Base-by-base conservation (phyloP, 1,284 basidiomycete species). In the Pseudomicrostroma phylloplanum region DNA sequence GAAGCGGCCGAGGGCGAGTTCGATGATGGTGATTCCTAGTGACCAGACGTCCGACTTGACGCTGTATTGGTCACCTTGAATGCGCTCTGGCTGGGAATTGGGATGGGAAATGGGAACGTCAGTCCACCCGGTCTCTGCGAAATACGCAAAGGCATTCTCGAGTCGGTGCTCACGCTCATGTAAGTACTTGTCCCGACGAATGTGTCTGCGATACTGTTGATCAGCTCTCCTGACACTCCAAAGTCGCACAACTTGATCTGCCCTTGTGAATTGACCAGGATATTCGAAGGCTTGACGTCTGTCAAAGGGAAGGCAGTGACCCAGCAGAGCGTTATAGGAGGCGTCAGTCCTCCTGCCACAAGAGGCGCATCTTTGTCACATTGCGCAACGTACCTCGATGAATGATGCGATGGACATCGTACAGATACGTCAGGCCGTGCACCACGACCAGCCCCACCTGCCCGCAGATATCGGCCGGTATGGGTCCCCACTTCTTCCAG, bases 281-380 rank as follows among this genome's bases (percentile, higher is more conserved):
- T 96, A 78, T 98, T 98, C 53, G 92, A 96, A 1, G 94, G 94
- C 81, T 99, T 99, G 83, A 99, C 97, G 77, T 98, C 94, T 96
- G 66, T 51, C 23, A 6, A 21, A 21, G 43, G 8, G 4, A 36
- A 36, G 30, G 9, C 51, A 13, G 40, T 11, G 48, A 17, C n/a
- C n/a, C n/a, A n/a, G n/a, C n/a, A n/a, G n/a, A n/a, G n/a, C n/a
- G n/a, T n/a, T n/a, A n/a, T n/a, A 43, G 12, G 30, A 30, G 11
- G 15, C 39, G 53, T 60, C 39, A 49, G 42, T 51, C 36, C 6
- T n/a, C n/a, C 19, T 19, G 19, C 13, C 17, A 42, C 6, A 40
- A 2, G 8, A 19, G 6, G n/a, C 23, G 56, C 2, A 21, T 21
- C 11, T 21, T 3, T 21, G 21, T 15, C 2, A 53, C 17, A n/a